Base-by-base conservation (phyloP, 2,329 filamentous ascomycete species). In the Coccinonectria pachysandricola region DNA sequence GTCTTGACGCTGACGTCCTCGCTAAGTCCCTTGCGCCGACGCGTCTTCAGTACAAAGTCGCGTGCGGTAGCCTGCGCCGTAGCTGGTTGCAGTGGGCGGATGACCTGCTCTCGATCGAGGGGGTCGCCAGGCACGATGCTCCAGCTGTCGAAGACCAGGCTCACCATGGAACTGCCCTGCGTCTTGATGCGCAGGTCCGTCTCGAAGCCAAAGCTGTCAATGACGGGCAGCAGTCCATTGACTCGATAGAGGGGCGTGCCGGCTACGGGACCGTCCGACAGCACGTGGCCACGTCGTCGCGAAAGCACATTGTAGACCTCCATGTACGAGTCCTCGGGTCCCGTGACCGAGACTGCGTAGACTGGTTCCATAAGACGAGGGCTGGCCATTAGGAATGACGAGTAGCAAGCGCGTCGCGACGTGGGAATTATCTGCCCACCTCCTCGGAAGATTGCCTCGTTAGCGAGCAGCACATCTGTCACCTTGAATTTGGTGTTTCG, bases 341-440 rank as follows among this genome's bases (percentile, higher is more conserved):
- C 88, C 4, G 85, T 91, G 73, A 96, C 93, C 21, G 81, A 84
- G 45, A 88, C 88, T 4, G 79, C 74, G 60, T 95, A 98, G 23
- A 96, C 71, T 1, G 91, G 91, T 57, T 98, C 91, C 87, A 98
- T 96, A 15, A 98, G 70, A 23, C 91, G 76, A 15, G 91, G 91
- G 12, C 84, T 91, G 3, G 91, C 88, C 85, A 96, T 95, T 24
- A 98, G 67, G 65, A 98, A 98, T 10, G 84, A 91, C 6, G 81
- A 88, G 58, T 98, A 98, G 56, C 91, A 88, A 8, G 91, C 86
- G 30, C 91, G 75, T 28, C 91, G 79, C 32, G 87, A 79, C 1
- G 91, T 96, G 23, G 91, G 91, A 51, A 98, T 98, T 50, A 98
- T 92, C 56, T 98, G 91, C 22, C 91, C 91, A 41, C 88, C 88